phyloP scores from a whole-genome alignment of 345 rosid genomes.

The Dovyalis caffra region DNA sequence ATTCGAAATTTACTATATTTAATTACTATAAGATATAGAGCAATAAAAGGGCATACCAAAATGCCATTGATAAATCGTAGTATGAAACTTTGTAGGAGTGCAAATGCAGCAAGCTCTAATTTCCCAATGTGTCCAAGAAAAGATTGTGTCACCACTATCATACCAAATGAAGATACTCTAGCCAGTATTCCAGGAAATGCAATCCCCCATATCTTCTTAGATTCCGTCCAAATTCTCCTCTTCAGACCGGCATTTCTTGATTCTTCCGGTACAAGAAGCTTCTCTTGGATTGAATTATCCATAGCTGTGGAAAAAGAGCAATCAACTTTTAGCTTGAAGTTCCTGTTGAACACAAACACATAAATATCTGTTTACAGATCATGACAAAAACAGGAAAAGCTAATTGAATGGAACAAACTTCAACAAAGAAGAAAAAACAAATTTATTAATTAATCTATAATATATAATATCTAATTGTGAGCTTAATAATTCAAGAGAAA shows the following conservation, averaged over 20 bases:
- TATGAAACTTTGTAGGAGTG: neutral
- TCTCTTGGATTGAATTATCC: neutral
- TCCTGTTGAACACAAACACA: too few species aligned
- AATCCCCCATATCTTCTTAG: slow-evolving; percentile 15
- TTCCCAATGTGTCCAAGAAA: slow-evolving; percentile 8
- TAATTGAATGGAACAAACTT: too few species aligned
- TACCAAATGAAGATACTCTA: slow-evolving; percentile 2
- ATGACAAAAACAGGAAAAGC: too few species aligned
- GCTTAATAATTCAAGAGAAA: too few species aligned
- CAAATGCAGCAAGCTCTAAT: slow-evolving; percentile 14
- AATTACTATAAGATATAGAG: too few species aligned
- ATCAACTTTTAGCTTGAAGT: too few species aligned
- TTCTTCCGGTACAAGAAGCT: neutral
- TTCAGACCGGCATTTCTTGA: neutral
- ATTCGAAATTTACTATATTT: too few species aligned
- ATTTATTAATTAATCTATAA: too few species aligned
- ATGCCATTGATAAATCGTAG: slow-evolving; percentile 9
- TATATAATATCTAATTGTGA: too few species aligned
- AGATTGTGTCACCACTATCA: slow-evolving; percentile 14
- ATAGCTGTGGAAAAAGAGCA: too few species aligned
- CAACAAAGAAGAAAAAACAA: too few species aligned
- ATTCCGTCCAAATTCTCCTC: neutral
- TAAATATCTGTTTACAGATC: too few species aligned
- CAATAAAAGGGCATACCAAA: slow-evolving; percentile 1
- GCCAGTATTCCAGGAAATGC: slow-evolving; percentile 10